Evolutionary conservation across 768 basidiomycete species (phyloP), one percentile per base, ranked within the genome.

Genomic region (Daedalea quercina): DNA sequence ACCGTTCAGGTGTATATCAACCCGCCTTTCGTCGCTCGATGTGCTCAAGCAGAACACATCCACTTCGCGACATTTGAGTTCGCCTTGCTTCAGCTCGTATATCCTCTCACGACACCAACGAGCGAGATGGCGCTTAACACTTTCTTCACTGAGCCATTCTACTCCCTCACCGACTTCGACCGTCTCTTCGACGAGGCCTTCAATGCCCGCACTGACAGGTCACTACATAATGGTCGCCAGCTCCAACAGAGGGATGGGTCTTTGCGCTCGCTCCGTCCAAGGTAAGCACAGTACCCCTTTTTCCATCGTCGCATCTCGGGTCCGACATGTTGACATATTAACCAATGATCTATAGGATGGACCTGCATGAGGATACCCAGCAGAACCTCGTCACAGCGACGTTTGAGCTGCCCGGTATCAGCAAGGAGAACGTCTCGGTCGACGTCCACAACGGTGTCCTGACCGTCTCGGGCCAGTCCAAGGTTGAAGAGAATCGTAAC

Each of bases 321-420:
- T 25, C 42, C 31, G 22, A n/a, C n/a, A n/a, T n/a, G n/a, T n/a
- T n/a, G n/a, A n/a, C n/a, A 44, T 37, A n/a, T 28, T 19, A 8
- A 19, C n/a, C 44, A 19, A 26, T 17, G 9, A 19, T n/a, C 19
- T 12, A 12, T n/a, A 75, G 72, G 42, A 59, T 81, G 69, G 73
- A 82, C 56, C 51, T 82, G 1, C 68, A 74, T 48, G 77, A 79
- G 59, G 68, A 73, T 47, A 57, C 67, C 15, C 68, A 71, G 1
- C 59, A 61, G n/a, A 73, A 74, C 55, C 53, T 58, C 19, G 72
- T 80, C 25, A 78, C 75, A 1, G 79, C 77, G 9, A 73, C 73
- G 6, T 78, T 83, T 51, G 82, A 82, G 58, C 64, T 80, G 1
- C 80, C 81, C 4, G 79, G 81, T 9, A 60, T 81, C 49, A 75